Percentiles rank a stretch among this genome's conserved stretches.
Conservation (phyloP, 202 grass and related monocot genomes). For the Digitaria exilis region DNA sequence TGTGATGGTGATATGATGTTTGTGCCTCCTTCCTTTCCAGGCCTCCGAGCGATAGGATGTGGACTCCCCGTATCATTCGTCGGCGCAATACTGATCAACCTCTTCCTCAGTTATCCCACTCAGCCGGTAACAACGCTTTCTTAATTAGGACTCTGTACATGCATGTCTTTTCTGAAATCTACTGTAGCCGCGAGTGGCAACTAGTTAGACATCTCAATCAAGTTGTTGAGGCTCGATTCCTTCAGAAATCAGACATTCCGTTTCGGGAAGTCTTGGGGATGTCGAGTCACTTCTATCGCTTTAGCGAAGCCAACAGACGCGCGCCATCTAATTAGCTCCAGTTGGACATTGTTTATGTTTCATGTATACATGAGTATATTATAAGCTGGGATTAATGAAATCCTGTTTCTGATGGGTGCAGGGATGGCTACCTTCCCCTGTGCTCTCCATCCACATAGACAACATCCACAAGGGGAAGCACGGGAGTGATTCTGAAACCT, state of each 20-base stretch:
- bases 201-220: not conserved
- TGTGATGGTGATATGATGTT: not conserved
- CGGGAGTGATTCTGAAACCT: conserved; percentile 62
- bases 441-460: conserved; percentile 59
- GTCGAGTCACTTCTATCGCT: not conserved
- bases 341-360: not conserved
- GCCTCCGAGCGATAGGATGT: conserved; percentile 55
- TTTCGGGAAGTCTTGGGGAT: not conserved
- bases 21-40: conserved; percentile 30
- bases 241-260: not conserved
- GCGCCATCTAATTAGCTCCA: not conserved
- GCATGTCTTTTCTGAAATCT: not conserved
- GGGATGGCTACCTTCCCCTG: conserved; percentile 61
- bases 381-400: not conserved
- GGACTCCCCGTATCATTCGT: conserved; percentile 12
- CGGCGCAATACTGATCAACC: conserved; percentile 35
- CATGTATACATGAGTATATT: not conserved
- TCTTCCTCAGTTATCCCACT: conserved; percentile 46
- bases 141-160: not conserved
- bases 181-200: not conserved
- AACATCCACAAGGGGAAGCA: conserved; percentile 74
- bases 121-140: conserved; percentile 48
- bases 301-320: no score
- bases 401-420: not conserved
- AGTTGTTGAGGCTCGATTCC: not conserved